A percentile compares a stretch with the other conserved stretches of the same genome.
Evolutionary conservation across 2,329 filamentous ascomycete species (phyloP).

Genomic region (Phyllosticta ampelicida): DNA sequence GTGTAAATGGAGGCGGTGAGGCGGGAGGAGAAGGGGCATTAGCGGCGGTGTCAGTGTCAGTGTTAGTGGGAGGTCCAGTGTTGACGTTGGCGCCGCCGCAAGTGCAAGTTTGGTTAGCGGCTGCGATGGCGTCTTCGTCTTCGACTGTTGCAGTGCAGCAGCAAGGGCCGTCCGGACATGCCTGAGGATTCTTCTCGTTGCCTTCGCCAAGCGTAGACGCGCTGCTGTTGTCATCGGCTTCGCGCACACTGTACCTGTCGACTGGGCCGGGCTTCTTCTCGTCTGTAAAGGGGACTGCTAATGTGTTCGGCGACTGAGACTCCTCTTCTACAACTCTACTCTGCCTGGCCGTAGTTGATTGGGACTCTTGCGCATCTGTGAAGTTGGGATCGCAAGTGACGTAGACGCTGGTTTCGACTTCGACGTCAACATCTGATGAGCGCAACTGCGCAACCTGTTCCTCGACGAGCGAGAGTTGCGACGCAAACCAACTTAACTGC

Average conservation of each 20-base stretch:
- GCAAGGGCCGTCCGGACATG: conserved; percentile 27
- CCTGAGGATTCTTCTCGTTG: conserved; percentile 13
- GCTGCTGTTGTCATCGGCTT: conserved; percentile 13
- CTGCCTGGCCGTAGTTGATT: conserved; percentile 1
- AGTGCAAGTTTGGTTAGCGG: conserved; percentile 24
- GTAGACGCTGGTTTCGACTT: conserved; percentile 43
- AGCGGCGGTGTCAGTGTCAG: conserved; percentile 14
- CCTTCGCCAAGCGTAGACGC: conserved; percentile 8
- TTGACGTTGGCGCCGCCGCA: conserved; percentile 20
- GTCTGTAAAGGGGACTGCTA: conserved; percentile 11
- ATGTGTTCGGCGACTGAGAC: not conserved
- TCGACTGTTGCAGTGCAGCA: conserved; percentile 41
- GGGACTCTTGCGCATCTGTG: conserved; percentile 29
- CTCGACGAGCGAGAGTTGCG: conserved; percentile 37
- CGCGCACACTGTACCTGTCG: conserved; percentile 20
- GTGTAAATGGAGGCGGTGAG: not conserved
- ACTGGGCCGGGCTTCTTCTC: conserved; percentile 12
- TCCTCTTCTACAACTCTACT: conserved; percentile 16
- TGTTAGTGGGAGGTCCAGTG: conserved; percentile 4
- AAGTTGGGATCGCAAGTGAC: conserved; percentile 43
- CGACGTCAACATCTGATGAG: conserved; percentile 26
- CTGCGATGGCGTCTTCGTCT: conserved; percentile 29
- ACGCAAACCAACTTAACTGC: conserved; percentile 43
- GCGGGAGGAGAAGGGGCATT: not conserved
- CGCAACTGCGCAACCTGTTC: conserved; percentile 33